phyloP scores from a whole-genome alignment of 495 filamentous ascomycete species.

The Penicillium cinerascens region DNA sequence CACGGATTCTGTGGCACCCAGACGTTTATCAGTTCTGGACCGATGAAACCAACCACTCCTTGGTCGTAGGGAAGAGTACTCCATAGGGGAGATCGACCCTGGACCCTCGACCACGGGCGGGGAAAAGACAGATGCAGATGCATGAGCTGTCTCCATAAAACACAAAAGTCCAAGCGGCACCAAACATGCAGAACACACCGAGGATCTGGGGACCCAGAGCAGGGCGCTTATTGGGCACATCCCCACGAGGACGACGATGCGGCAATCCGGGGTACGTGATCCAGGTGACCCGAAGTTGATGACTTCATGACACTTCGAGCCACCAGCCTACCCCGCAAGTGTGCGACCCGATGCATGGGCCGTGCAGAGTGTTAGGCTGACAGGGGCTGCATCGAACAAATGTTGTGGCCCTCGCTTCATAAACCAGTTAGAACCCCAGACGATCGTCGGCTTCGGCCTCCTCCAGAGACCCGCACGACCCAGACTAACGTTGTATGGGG shows the following conservation, averaged over 20 bases:
- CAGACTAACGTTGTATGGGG: background rate
- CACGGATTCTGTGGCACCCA: background rate
- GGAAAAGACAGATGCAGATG: background rate
- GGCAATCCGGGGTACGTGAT: background rate
- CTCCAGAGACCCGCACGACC: conserved; percentile 5
- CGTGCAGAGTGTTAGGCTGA: conserved; percentile 16
- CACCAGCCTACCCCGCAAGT: background rate
- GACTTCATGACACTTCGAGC: background rate
- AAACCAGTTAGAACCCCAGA: conserved; percentile 11
- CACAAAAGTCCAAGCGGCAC: background rate
- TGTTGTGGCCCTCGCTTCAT: conserved; percentile 6
- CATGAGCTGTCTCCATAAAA: conserved; percentile 13
- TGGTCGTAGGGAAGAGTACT: background rate
- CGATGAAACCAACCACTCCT: background rate
- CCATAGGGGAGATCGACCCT: background rate
- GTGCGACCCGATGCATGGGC: conserved; percentile 9
- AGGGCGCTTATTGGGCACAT: background rate
- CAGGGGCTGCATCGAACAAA: conserved; percentile 17
- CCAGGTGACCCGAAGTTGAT: background rate
- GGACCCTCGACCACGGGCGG: background rate
- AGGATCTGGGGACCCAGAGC: background rate
- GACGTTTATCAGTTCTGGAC: background rate
- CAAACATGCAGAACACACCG: background rate
- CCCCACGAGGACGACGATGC: background rate
- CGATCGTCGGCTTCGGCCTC: conserved; percentile 12